Evolutionary conservation across 148 eudicot species (phyloP).

Genomic region (Cornus controversa): DNA sequence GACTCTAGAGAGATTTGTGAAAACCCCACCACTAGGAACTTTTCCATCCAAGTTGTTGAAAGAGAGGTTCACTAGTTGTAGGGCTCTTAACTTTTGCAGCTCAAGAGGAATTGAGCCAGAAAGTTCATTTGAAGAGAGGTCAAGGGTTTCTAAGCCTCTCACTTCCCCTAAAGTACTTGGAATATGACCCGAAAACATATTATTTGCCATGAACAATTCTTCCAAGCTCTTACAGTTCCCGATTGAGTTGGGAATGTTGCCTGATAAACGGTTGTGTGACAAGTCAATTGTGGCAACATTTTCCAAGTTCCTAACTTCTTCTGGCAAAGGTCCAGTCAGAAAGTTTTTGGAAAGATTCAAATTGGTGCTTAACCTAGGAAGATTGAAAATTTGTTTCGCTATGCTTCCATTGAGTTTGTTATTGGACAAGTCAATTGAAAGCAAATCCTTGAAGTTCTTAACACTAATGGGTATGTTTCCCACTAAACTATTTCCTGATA

Average conservation of each 20-base stretch:
- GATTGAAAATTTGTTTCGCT: conserved; percentile 32
- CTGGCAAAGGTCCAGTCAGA: conserved; percentile 44
- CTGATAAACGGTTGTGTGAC: background rate
- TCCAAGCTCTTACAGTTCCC: conserved; percentile 45
- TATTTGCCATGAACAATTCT: conserved; percentile 13
- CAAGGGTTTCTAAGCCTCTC: background rate
- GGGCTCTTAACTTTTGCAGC: no score
- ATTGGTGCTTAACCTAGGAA: conserved; percentile 26
- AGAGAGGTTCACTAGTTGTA: no score
- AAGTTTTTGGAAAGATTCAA: conserved; percentile 46
- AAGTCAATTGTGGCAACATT: conserved; percentile 35
- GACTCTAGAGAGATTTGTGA: no score
- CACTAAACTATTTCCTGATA: conserved; percentile 29
- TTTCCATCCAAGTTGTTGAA: no score
- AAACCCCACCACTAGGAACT: no score
- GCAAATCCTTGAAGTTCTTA: conserved; percentile 25
- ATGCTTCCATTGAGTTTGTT: conserved; percentile 51
- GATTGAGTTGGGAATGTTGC: conserved; percentile 38
- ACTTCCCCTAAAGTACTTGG: conserved; percentile 38
- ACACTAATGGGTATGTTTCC: conserved; percentile 38
- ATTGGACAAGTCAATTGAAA: conserved; percentile 38
- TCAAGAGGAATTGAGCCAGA: no score
- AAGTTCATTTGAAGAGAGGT: no score
- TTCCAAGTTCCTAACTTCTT: conserved; percentile 31
- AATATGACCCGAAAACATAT: conserved; percentile 34